phyloP scores from a whole-genome alignment of 2,329 filamentous ascomycete species.

The Colletotrichum sidae region DNA sequence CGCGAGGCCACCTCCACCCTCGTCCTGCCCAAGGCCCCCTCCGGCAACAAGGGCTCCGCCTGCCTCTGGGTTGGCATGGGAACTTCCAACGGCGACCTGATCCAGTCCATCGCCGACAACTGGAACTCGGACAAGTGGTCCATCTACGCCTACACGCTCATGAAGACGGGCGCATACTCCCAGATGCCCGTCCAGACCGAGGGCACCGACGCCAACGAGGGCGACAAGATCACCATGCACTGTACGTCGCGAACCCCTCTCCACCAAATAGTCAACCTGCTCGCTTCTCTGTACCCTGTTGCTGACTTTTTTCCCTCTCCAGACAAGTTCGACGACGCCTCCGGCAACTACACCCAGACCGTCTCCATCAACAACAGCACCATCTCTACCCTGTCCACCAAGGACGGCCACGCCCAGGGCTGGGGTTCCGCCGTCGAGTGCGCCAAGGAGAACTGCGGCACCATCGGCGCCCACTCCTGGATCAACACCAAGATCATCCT shows the following conservation, averaged over 20 bases:
- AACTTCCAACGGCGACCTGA: conserved; percentile 57
- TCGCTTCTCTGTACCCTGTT: too few relatives aligned
- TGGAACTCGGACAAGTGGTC: conserved; percentile 47
- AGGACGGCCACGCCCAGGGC: conserved; percentile 53
- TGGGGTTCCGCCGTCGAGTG: conserved; percentile 65
- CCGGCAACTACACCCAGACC: conserved; percentile 33
- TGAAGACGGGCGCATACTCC: conserved; percentile 44
- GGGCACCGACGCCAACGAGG: conserved; percentile 21
- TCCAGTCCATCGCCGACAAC: conserved; percentile 59
- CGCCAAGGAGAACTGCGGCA: conserved; percentile 82
- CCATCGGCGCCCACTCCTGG: conserved; percentile 36
- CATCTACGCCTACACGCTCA: conserved; percentile 56
- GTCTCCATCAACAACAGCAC: conserved; percentile 37
- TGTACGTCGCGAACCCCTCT: background rate
- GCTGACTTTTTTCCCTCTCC: background rate
- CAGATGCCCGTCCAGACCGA: conserved; percentile 31
- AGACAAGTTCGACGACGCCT: conserved; percentile 33
- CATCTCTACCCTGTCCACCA: conserved; percentile 58
- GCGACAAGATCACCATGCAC: conserved; percentile 35
- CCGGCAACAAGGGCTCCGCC: conserved; percentile 48
- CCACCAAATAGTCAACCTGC: background rate
- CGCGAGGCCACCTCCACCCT: conserved; percentile 57
- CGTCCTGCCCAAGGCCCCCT: conserved; percentile 52
- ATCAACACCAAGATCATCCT: conserved; percentile 36
- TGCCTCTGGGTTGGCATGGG: conserved; percentile 63